A percentile compares a stretch with the other conserved stretches of the same genome.
Conservation (phyloP, 139 green algal genomes). For the Astrephomene gubernaculifera region DNA sequence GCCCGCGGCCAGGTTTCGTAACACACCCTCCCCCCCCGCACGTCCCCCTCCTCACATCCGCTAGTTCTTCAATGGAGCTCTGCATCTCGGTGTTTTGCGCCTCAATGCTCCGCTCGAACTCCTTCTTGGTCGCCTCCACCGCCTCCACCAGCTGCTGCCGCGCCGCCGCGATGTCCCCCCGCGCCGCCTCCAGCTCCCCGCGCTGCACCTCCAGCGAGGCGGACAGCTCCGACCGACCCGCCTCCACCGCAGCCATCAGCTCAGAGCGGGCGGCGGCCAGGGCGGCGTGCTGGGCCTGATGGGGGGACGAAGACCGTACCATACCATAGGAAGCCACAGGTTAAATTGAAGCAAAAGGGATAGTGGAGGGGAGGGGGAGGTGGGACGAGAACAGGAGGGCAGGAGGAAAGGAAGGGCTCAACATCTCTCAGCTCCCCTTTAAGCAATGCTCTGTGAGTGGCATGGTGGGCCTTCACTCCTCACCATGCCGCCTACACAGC, state of each 20-base stretch:
- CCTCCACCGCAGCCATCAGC: constrained; percentile 11
- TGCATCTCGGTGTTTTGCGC: constrained; percentile 7
- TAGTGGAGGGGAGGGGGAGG: too few species aligned
- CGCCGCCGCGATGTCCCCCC: background rate
- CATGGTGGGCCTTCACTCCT: too few species aligned
- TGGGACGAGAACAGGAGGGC: too few species aligned
- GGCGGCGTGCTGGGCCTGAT: background rate
- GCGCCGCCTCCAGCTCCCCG: background rate
- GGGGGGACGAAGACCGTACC: background rate
- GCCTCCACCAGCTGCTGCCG: background rate
- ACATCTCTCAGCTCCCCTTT: too few species aligned
- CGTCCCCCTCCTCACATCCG: background rate
- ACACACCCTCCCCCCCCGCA: background rate
- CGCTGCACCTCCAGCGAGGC: constrained; percentile 12
- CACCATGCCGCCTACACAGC: too few species aligned
- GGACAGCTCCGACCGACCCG: background rate
- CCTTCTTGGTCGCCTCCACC: background rate
- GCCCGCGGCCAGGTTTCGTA: too few species aligned
- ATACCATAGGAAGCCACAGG: too few species aligned
- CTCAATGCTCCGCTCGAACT: constrained; percentile 19
- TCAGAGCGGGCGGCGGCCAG: constrained; percentile 7
- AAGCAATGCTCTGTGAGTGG: too few species aligned
- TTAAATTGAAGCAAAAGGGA: too few species aligned
- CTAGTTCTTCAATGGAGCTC: background rate
- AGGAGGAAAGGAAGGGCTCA: too few species aligned